These are phyloP conservation scores for Monilinia vaccinii-corymbosi DNA, from an alignment of 2,329 filamentous ascomycete species.

Conservation along the genomic window DNA sequence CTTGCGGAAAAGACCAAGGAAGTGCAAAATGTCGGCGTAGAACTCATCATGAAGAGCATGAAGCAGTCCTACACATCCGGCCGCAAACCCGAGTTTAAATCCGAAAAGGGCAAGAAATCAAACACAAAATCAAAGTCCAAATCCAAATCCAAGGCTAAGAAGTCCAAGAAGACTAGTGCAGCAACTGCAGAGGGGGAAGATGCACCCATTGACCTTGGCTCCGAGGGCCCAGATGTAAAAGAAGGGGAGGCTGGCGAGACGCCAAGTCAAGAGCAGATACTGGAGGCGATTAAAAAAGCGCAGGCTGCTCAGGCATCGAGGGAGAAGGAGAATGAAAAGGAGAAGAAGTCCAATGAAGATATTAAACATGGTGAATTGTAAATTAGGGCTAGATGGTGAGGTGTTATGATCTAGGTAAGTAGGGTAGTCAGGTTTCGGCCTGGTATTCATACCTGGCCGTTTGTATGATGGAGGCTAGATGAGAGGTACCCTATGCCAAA, in stretches of 20 bases:
- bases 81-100: constrained; percentile 27
- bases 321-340: neutral
- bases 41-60: constrained; percentile 62
- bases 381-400: constrained; percentile 5
- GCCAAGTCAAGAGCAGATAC: constrained; percentile 40
- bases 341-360: constrained; percentile 4
- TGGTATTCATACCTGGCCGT: too few species aligned
- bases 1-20: constrained; percentile 59
- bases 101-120: constrained; percentile 25
- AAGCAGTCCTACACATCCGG: constrained; percentile 36
- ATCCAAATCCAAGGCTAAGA: constrained; percentile 30
- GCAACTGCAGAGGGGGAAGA: constrained; percentile 27
- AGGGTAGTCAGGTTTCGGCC: too few species aligned
- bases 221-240: neutral
- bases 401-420: neutral
- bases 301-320: neutral
- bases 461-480: too few species aligned
- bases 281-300: constrained; percentile 43
- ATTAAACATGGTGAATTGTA: constrained; percentile 20
- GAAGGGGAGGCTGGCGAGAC: constrained; percentile 35
- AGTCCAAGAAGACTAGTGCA: constrained; percentile 26
- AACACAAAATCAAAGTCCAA: constrained; percentile 22
- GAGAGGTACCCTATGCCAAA: too few species aligned
- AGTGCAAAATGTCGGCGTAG: constrained; percentile 60
- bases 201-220: constrained; percentile 35